phyloP scores from a whole-genome alignment of 2,329 filamentous ascomycete genomes.

The Colletotrichum noveboracense region DNA sequence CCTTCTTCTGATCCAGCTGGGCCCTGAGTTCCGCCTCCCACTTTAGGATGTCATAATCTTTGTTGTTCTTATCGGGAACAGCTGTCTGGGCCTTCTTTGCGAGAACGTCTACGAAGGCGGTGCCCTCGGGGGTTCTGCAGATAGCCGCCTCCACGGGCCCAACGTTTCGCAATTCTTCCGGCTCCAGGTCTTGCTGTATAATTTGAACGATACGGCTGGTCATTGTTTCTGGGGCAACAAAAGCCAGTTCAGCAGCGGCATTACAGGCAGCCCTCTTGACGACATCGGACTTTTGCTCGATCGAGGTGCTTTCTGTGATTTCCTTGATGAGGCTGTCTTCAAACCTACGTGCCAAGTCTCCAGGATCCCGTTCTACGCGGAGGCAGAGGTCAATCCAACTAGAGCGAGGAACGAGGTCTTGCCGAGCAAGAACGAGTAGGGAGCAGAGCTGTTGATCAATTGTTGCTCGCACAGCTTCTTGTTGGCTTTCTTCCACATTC shows the following conservation, averaged over 20 bases:
- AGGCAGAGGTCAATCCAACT: conserved; percentile 93
- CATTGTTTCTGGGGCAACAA: conserved; percentile 86
- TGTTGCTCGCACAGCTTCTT: conserved; percentile 38
- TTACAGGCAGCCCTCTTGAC: conserved; percentile 77
- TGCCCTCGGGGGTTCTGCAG: conserved; percentile 87
- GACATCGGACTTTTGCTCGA: conserved; percentile 47
- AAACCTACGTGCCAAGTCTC: conserved; percentile 71
- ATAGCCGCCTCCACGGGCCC: conserved; percentile 92
- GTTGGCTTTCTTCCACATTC: conserved; percentile 50
- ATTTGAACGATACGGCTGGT: conserved; percentile 77
- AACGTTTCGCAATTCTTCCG: conserved; percentile 71
- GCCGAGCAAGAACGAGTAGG: conserved; percentile 78
- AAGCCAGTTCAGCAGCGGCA: conserved; percentile 89
- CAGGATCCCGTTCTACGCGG: conserved; percentile 81
- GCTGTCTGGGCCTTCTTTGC: conserved; percentile 77
- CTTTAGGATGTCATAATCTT: conserved; percentile 94
- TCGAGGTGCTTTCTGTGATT: conserved; percentile 58
- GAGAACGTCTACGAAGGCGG: conserved; percentile 87
- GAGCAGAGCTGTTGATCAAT: conserved; percentile 73
- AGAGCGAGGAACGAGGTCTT: conserved; percentile 76
- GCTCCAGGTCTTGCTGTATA: conserved; percentile 75
- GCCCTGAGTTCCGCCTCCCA: conserved; percentile 94
- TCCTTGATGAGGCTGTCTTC: conserved; percentile 71
- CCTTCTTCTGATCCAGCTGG: conserved; percentile 92
- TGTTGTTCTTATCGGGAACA: conserved; percentile 84